Base-by-base conservation (phyloP, 305 asterid species). In the Vinca major region DNA sequence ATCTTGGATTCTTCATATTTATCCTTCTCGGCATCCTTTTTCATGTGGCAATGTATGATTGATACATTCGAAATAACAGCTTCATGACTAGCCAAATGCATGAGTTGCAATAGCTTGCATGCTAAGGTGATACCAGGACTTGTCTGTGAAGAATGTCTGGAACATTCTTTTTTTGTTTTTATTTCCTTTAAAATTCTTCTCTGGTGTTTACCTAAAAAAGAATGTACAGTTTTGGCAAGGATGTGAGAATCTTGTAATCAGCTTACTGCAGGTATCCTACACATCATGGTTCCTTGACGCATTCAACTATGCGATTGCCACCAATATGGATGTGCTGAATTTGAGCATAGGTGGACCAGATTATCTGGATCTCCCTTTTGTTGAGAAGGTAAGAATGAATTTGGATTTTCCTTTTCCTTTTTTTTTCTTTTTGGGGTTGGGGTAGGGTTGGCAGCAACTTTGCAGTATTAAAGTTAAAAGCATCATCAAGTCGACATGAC, bases 281-380 rank as follows among this genome's bases (percentile, higher is more conserved):
- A 93, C 99, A 33, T 93, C 99, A 20, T 93, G 97, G 97, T 93
- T 93, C 80, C 99, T 90, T 86, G 99, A 93, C 76, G 99, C 99
- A 70, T 93, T 93, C 85, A 93, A 93, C 74, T 93, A 90, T 78
- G 99, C 99, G 48, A 91, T 93, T 81, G 96, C 97, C 41, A 87
- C 88, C 79, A 78, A 88, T 75, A 89, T 94, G 97, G 98, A 94
- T 60, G 99, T 91, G 80, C 85, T 94, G 86, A 94, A 94, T 79
- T 86, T 91, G 90, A 94, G 99, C 86, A 94, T 91, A 54, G 99
- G 97, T 66, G 99, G 98, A 63, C 98, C 96, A 66, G 99, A 94
- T 80, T 91, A 86, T 83, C 78, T 89, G 73, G 97, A 91, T 82
- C 97, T 91, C 72, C 96, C 96, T 41, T 90, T 93, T 80, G 97